phyloP scores from a whole-genome alignment of 2,329 filamentous ascomycete species.

The Fusarium clavum region DNA sequence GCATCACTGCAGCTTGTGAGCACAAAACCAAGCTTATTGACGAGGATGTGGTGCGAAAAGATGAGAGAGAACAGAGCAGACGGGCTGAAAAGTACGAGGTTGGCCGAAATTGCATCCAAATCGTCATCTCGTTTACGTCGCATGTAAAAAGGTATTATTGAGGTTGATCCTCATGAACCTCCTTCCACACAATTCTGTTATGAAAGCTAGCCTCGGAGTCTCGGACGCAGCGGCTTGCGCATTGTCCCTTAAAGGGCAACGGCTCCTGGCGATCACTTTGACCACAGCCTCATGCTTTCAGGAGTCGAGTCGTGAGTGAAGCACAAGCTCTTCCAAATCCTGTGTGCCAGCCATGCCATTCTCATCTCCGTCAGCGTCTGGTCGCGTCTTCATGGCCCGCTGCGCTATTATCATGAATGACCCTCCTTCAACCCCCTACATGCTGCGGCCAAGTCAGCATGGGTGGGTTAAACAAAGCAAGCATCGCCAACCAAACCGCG shows the following conservation, averaged over 20 bases:
- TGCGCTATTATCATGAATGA: conserved; percentile 32
- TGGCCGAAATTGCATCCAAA: conserved; percentile 42
- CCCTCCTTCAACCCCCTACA: conserved; percentile 27
- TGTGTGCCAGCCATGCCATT: not conserved
- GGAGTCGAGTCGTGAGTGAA: conserved; percentile 17
- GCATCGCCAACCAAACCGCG: conserved; percentile 42
- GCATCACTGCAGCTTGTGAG: conserved; percentile 55
- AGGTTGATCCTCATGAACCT: conserved; percentile 41
- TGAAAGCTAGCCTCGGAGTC: conserved; percentile 18
- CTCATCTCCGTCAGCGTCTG: conserved; percentile 15
- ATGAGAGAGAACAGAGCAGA: conserved; percentile 18
- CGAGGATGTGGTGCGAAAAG: conserved; percentile 27
- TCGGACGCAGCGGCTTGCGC: conserved; percentile 15
- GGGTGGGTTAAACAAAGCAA: conserved; percentile 41
- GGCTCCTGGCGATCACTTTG: conserved; percentile 36
- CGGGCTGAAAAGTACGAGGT: conserved; percentile 30
- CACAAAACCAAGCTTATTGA: conserved; percentile 42
- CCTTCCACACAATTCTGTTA: conserved; percentile 30
- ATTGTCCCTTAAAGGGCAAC: conserved; percentile 26
- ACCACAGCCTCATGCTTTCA: conserved; percentile 14
- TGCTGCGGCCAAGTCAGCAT: conserved; percentile 41
- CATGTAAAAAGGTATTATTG: conserved; percentile 18
- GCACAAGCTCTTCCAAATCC: conserved; percentile 7
- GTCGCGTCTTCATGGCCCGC: conserved; percentile 31
- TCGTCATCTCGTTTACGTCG: conserved; percentile 35